phyloP scores from a whole-genome alignment of 2,329 filamentous ascomycete genomes.

The Metarhizium brunneum region DNA sequence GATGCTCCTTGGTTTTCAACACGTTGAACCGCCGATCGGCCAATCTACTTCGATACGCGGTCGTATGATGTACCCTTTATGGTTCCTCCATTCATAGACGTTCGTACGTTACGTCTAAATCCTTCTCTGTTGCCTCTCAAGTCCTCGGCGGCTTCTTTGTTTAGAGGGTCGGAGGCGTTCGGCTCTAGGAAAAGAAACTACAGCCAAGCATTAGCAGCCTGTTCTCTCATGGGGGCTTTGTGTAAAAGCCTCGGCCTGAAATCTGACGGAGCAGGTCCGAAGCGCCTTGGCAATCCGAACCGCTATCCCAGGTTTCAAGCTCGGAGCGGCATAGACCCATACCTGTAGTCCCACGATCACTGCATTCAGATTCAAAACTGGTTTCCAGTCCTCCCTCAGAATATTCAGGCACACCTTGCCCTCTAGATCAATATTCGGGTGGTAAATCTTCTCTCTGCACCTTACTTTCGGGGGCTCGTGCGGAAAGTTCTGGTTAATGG shows the following conservation, averaged over 20 bases:
- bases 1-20: not conserved
- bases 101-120: constrained; percentile 86
- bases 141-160: constrained; percentile 95
- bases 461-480: constrained; percentile 97
- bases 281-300: not conserved
- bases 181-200: constrained; percentile 96
- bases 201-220: constrained; percentile 14
- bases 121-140: constrained; percentile 74
- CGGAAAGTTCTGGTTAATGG: constrained; percentile 89
- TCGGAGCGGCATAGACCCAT: constrained; percentile 7
- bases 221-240: not conserved
- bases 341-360: constrained; percentile 91
- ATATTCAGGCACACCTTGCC: constrained; percentile 99
- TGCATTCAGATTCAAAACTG: constrained; percentile 90
- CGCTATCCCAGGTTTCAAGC: not conserved
- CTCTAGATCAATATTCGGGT: constrained; percentile 96
- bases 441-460: constrained; percentile 97
- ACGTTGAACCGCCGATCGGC: not conserved
- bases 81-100: constrained; percentile 70
- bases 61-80: constrained; percentile 71
- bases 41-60: constrained; percentile 58
- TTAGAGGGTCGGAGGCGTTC: constrained; percentile 93
- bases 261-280: not conserved
- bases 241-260: not conserved
- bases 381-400: constrained; percentile 96